These are phyloP conservation scores for Durusdinium trenchii DNA, from an alignment of 73 alveolate species.

Conservation along the genomic window DNA sequence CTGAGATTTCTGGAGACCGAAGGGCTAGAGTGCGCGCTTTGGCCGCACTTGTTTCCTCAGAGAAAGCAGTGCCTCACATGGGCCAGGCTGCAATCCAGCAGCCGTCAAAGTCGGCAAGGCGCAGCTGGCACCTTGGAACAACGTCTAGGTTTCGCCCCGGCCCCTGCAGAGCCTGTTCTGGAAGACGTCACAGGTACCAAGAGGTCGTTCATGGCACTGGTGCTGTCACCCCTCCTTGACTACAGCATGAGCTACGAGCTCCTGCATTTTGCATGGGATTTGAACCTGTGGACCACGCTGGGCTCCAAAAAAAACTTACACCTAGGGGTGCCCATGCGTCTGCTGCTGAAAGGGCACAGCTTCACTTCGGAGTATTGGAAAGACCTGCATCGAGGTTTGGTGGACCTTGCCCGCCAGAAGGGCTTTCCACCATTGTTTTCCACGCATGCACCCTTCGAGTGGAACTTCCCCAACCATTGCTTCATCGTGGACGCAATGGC, in stretches of 20 bases:
- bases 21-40: slow-evolving; percentile 13
- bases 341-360: slow-evolving; percentile 4
- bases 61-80: slow-evolving; percentile 12
- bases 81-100: slow-evolving; percentile 14
- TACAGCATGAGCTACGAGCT: not conserved
- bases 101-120: not conserved
- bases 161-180: not conserved
- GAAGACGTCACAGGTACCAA: not conserved
- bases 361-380: slow-evolving; percentile 26
- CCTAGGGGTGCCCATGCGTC: not conserved
- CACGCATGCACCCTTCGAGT: slow-evolving; percentile 33
- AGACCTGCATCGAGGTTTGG: slow-evolving; percentile 3
- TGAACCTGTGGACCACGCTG: slow-evolving; percentile 20
- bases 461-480: slow-evolving; percentile 45
- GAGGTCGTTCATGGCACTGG: slow-evolving; percentile 22
- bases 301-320: slow-evolving; percentile 5
- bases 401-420: slow-evolving; percentile 40
- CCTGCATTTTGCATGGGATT: slow-evolving; percentile 35
- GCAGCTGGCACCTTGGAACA: not conserved
- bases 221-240: not conserved
- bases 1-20: slow-evolving; percentile 5
- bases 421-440: slow-evolving; percentile 39
- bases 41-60: slow-evolving; percentile 31
- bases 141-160: not conserved
- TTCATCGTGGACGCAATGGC: slow-evolving; percentile 27